Evolutionary conservation across 108 stramenopile genomes (phyloP).

Genomic region (Skeletonema costatum): DNA sequence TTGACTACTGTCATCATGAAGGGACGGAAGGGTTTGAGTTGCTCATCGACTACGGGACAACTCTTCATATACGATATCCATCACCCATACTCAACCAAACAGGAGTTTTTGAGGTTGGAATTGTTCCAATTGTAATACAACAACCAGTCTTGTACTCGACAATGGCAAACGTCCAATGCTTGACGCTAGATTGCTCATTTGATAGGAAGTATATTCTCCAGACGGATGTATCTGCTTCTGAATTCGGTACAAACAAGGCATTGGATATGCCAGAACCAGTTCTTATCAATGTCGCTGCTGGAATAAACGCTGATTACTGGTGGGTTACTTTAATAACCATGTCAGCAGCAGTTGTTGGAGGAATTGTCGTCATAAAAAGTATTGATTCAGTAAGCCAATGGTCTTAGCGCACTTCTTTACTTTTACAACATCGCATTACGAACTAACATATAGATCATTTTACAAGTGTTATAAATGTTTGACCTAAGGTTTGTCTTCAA

Average conservation of each 20-base stretch:
- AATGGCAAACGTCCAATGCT: neutral
- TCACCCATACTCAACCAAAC: constrained; percentile 6
- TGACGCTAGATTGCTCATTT: neutral
- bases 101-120: neutral
- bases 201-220: constrained; percentile 7
- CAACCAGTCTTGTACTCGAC: constrained; percentile 23
- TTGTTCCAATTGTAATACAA: constrained; percentile 22
- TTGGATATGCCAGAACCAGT: constrained; percentile 17
- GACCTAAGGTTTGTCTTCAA: too few relatives aligned
- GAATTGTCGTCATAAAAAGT: constrained; percentile 25
- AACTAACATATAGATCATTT: too few relatives aligned
- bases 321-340: constrained; percentile 37
- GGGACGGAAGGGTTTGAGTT: constrained; percentile 7
- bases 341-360: constrained; percentile 33
- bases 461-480: too few relatives aligned
- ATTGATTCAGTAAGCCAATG: constrained; percentile 40
- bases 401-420: neutral
- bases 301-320: constrained; percentile 37
- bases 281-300: constrained; percentile 39
- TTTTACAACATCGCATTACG: neutral
- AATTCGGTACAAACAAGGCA: neutral
- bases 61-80: constrained; percentile 47
- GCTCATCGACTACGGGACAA: constrained; percentile 33
- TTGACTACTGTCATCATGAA: neutral
- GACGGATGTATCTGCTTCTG: constrained; percentile 5